Evolutionary conservation across 202 grass and related monocot genomes (phyloP).

Genomic region (Carex arenaria): DNA sequence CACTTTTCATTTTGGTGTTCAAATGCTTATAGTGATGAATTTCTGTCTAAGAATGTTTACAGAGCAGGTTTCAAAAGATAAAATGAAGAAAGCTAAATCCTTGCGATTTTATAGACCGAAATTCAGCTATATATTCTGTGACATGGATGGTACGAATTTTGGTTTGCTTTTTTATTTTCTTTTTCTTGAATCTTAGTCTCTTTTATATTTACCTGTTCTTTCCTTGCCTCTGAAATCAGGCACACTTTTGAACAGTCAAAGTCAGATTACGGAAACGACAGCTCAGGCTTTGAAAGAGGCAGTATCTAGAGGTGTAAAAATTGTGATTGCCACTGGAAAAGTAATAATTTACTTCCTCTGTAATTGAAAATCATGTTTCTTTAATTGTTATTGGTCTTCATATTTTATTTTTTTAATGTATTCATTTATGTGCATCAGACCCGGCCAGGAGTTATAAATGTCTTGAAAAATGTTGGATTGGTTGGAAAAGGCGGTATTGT

Average conservation of each 20-base stretch:
- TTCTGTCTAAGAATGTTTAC: slow-evolving; percentile 64
- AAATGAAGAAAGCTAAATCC: slow-evolving; percentile 46
- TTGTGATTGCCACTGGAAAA: slow-evolving; percentile 96
- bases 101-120: slow-evolving; percentile 95
- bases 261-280: slow-evolving; percentile 65
- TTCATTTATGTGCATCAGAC: slow-evolving; percentile 48
- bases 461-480: slow-evolving; percentile 64
- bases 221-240: slow-evolving; percentile 47
- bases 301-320: slow-evolving; percentile 83
- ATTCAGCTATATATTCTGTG: slow-evolving; percentile 94
- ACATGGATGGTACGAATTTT: slow-evolving; percentile 80
- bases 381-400: slow-evolving; percentile 8
- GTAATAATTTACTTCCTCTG: slow-evolving; percentile 32
- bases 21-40: slow-evolving; percentile 17
- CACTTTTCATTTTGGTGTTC: neutral
- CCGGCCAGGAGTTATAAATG: slow-evolving; percentile 61
- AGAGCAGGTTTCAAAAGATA: slow-evolving; percentile 47
- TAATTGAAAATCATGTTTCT: neutral
- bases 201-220: slow-evolving; percentile 12
- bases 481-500: slow-evolving; percentile 76
- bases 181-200: slow-evolving; percentile 19
- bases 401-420: slow-evolving; percentile 29
- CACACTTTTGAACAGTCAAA: slow-evolving; percentile 93
- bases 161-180: slow-evolving; percentile 14
- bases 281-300: slow-evolving; percentile 89